Evolutionary conservation across 192 early-diverging fungal genomes (phyloP).

Genomic region (Haplosporangium gracile): DNA sequence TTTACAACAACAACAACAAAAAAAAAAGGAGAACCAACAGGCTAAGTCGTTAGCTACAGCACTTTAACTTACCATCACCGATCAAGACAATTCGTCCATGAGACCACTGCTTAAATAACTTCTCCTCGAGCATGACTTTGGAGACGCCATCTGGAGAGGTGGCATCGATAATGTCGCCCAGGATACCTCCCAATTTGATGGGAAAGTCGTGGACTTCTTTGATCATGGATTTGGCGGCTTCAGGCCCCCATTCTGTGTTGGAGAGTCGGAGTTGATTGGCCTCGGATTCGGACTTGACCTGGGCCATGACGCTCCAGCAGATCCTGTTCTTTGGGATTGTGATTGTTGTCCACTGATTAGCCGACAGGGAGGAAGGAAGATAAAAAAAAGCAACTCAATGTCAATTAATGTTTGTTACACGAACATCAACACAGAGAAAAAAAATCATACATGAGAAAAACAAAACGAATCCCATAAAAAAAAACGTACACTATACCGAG

Average conservation of each 20-base stretch:
- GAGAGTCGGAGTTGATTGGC: neutral
- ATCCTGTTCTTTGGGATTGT: neutral
- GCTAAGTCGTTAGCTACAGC: too few relatives aligned
- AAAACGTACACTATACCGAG: neutral
- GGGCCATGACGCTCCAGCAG: constrained; percentile 1
- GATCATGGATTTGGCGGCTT: neutral
- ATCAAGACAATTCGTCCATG: neutral
- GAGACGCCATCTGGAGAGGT: neutral
- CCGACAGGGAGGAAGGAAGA: neutral
- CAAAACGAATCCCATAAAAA: neutral
- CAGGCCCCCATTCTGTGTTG: neutral
- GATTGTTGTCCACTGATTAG: neutral
- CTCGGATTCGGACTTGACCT: constrained; percentile 1
- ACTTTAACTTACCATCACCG: neutral
- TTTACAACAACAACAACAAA: too few relatives aligned
- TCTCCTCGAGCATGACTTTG: neutral
- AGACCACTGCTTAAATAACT: neutral
- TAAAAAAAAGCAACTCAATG: neutral
- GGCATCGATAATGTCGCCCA: neutral
- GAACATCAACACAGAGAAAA: neutral
- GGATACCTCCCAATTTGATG: neutral
- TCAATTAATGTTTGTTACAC: neutral
- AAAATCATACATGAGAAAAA: neutral
- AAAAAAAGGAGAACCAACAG: too few relatives aligned
- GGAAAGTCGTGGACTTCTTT: neutral